phyloP scores from a whole-genome alignment of 75 land plant genomes.

The Cupressus sempervirens region DNA sequence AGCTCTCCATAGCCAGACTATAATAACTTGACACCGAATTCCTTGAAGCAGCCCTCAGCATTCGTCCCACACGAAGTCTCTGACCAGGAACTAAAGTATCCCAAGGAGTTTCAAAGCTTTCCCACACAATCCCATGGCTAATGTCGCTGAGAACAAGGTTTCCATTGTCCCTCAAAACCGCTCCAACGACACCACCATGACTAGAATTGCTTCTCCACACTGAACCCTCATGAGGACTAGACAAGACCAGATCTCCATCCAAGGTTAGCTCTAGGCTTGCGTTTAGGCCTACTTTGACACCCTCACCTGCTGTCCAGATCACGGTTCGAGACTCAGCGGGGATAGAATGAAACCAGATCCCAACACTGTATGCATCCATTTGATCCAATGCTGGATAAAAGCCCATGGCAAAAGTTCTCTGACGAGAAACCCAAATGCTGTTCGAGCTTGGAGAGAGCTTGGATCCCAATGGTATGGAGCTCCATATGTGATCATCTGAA shows the following conservation, averaged over 20 bases:
- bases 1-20: conserved; percentile 25
- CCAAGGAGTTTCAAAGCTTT: conserved; percentile 44
- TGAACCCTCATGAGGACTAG: conserved; percentile 9
- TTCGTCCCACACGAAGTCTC: conserved; percentile 20
- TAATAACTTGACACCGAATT: conserved; percentile 38
- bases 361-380: conserved; percentile 25
- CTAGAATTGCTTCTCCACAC: conserved; percentile 44
- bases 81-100: conserved; percentile 61
- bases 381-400: conserved; percentile 30
- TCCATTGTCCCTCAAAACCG: conserved; percentile 33
- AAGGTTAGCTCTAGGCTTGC: conserved; percentile 24
- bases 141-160: conserved; percentile 29
- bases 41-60: conserved; percentile 31
- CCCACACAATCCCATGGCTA: conserved; percentile 26
- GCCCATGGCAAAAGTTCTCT: conserved; percentile 45
- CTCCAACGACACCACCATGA: conserved; percentile 19
- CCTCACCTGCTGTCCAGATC: conserved; percentile 39
- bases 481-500: conserved; percentile 17
- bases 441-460: conserved; percentile 23
- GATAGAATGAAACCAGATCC: conserved; percentile 47
- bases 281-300: conserved; percentile 14
- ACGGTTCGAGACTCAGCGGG: conserved; percentile 22
- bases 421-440: conserved; percentile 38
- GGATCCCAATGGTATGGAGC: conserved; percentile 29
- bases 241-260: conserved; percentile 31